Conservation (phyloP, 441 rosid genomes). For the Jatropha podagrica region DNA sequence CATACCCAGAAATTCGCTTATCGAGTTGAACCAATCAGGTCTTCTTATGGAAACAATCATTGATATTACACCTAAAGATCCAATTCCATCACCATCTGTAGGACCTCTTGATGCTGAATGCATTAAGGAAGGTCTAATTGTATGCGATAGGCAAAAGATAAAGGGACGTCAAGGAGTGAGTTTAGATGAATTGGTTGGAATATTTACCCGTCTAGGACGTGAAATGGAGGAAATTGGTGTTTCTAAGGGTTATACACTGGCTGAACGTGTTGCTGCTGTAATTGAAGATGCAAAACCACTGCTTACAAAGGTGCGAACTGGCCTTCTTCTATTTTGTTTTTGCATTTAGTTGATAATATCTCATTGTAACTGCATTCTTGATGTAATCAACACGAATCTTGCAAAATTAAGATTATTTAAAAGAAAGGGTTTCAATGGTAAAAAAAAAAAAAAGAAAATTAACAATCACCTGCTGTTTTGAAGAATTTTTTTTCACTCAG, state of each 20-base stretch:
- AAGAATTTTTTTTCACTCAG: not conserved
- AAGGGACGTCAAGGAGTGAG: slow-evolving; percentile 88
- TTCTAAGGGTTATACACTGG: slow-evolving; percentile 59
- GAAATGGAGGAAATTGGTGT: slow-evolving; percentile 85
- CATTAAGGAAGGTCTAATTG: slow-evolving; percentile 73
- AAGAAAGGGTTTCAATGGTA: not conserved
- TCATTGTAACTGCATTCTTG: not conserved
- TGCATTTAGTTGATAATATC: not conserved
- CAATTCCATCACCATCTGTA: slow-evolving; percentile 78
- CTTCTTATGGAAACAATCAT: slow-evolving; percentile 95
- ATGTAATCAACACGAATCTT: not conserved
- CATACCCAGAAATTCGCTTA: slow-evolving; percentile 77
- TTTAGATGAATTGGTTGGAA: slow-evolving; percentile 86
- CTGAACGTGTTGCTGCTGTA: slow-evolving; percentile 74
- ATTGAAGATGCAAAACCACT: slow-evolving; percentile 89
- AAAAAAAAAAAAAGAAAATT: not conserved
- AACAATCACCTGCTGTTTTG: not conserved
- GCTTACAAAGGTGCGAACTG: slow-evolving; percentile 70
- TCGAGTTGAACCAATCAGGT: slow-evolving; percentile 98
- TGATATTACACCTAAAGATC: slow-evolving; percentile 83
- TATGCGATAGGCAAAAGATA: slow-evolving; percentile 87
- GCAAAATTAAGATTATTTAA: not conserved
- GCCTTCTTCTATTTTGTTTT: slow-evolving; percentile 22
- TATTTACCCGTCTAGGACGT: slow-evolving; percentile 86
- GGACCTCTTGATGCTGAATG: slow-evolving; percentile 82